Evolutionary conservation across 768 basidiomycete genomes (phyloP).

Genomic region (Naganishia onofrii): DNA sequence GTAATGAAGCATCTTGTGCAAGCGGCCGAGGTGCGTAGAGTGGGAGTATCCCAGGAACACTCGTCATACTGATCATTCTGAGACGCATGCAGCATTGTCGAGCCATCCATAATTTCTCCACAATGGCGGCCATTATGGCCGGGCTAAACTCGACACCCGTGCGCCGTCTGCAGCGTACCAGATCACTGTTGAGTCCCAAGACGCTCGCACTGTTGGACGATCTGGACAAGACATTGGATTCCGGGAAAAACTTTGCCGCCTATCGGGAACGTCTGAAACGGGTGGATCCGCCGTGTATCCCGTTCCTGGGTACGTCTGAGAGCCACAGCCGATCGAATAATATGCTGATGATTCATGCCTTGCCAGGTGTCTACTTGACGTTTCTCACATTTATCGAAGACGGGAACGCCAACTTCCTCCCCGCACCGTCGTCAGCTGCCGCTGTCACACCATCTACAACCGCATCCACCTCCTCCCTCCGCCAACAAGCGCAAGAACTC

Average conservation of each 20-base stretch:
- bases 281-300: constrained; percentile 88
- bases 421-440: constrained; percentile 23
- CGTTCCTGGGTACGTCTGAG: constrained; percentile 75
- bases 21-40: constrained; percentile 75
- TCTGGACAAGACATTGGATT: constrained; percentile 86
- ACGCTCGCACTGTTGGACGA: constrained; percentile 69
- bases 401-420: constrained; percentile 79
- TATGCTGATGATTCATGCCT: not conserved
- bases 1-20: constrained; percentile 86
- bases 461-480: constrained; percentile 33
- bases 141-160: constrained; percentile 92
- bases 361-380: constrained; percentile 85
- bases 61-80: constrained; percentile 13
- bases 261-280: constrained; percentile 79
- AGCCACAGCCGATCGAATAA: not conserved
- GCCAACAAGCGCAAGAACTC: not conserved
- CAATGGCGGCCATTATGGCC: constrained; percentile 93
- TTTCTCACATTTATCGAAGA: constrained; percentile 98
- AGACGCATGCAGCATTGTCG: constrained; percentile 69
- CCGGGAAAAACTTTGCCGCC: constrained; percentile 88
- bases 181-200: constrained; percentile 79
- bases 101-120: constrained; percentile 84
- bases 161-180: constrained; percentile 84
- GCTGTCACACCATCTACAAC: constrained; percentile 34
- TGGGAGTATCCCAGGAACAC: not conserved